phyloP scores from a whole-genome alignment of 2,329 filamentous ascomycete genomes.

The Verticillium isaacii region DNA sequence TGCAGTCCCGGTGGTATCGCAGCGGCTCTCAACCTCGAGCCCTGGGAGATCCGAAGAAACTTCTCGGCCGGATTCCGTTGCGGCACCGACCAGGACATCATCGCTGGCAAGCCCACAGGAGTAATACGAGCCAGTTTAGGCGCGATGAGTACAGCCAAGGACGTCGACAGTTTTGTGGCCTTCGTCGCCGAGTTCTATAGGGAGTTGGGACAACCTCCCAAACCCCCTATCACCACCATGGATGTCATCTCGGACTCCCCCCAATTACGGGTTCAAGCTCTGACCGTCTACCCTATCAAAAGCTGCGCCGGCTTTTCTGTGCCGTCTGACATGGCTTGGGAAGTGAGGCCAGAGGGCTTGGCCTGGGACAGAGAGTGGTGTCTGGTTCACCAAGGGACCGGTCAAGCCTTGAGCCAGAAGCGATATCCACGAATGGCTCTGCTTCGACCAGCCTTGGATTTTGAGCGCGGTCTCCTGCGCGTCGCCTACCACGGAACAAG shows the following conservation, averaged over 20 bases:
- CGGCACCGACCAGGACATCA: slow-evolving; percentile 75
- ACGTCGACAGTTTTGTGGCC: slow-evolving; percentile 66
- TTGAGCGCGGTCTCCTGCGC: slow-evolving; percentile 59
- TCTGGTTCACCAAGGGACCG: slow-evolving; percentile 80
- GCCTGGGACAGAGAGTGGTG: slow-evolving; percentile 98
- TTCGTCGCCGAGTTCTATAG: slow-evolving; percentile 70
- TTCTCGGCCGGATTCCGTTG: slow-evolving; percentile 83
- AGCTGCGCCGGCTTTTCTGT: slow-evolving; percentile 80
- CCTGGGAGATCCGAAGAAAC: slow-evolving; percentile 79
- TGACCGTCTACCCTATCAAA: slow-evolving; percentile 87
- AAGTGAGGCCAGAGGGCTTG: slow-evolving; percentile 74
- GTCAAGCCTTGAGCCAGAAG: slow-evolving; percentile 83
- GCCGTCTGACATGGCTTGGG: slow-evolving; percentile 62
- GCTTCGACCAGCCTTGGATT: slow-evolving; percentile 69
- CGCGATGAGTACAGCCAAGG: slow-evolving; percentile 76
- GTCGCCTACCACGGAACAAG: slow-evolving; percentile 45
- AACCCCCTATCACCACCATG: background rate
- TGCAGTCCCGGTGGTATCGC: slow-evolving; percentile 91
- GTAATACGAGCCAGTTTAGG: slow-evolving; percentile 82
- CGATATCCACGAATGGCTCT: slow-evolving; percentile 83
- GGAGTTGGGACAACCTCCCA: slow-evolving; percentile 12
- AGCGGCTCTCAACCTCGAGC: slow-evolving; percentile 63
- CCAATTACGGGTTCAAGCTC: slow-evolving; percentile 47
- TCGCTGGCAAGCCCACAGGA: slow-evolving; percentile 81
- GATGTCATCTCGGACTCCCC: background rate